These are phyloP conservation scores for Chenopodium suecicum DNA, from an alignment of 148 eudicot species.

Conservation along the genomic window DNA sequence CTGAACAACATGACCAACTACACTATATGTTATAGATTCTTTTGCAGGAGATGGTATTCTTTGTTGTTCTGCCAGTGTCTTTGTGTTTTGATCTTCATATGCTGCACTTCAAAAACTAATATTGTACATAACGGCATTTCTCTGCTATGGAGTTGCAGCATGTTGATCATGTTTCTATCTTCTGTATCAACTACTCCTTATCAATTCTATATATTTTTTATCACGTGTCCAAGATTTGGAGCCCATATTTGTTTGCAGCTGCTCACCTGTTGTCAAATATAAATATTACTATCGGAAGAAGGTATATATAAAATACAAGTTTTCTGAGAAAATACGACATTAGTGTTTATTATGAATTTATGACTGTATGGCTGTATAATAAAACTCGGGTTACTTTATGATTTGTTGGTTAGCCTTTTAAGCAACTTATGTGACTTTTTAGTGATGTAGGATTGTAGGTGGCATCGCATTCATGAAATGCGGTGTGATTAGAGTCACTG, in stretches of 20 bases:
- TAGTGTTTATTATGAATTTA: too few relatives aligned
- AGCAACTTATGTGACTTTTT: too few relatives aligned
- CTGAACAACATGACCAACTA: conserved; percentile 8
- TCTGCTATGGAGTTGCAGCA: conserved; percentile 16
- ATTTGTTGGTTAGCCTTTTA: too few relatives aligned
- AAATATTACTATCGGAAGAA: background rate
- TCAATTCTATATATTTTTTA: background rate
- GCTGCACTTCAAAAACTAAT: background rate
- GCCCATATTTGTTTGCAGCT: background rate
- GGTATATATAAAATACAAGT: background rate
- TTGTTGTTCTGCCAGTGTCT: conserved; percentile 10
- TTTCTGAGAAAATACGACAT: background rate
- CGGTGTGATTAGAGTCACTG: too few relatives aligned
- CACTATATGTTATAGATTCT: background rate
- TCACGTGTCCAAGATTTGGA: background rate
- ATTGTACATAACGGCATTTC: conserved; percentile 21
- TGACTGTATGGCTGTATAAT: too few relatives aligned
- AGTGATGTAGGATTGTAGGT: too few relatives aligned
- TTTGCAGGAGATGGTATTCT: conserved; percentile 4
- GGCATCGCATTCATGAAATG: too few relatives aligned
- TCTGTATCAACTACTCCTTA: conserved; percentile 10
- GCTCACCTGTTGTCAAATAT: background rate
- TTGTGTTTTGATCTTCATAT: background rate
- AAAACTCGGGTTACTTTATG: too few relatives aligned
- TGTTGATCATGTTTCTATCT: conserved; percentile 4